Evolutionary conservation across 495 filamentous ascomycete genomes (phyloP), one percentile per base, ranked within the genome.

Genomic region (Annulohypoxylon moriforme): DNA sequence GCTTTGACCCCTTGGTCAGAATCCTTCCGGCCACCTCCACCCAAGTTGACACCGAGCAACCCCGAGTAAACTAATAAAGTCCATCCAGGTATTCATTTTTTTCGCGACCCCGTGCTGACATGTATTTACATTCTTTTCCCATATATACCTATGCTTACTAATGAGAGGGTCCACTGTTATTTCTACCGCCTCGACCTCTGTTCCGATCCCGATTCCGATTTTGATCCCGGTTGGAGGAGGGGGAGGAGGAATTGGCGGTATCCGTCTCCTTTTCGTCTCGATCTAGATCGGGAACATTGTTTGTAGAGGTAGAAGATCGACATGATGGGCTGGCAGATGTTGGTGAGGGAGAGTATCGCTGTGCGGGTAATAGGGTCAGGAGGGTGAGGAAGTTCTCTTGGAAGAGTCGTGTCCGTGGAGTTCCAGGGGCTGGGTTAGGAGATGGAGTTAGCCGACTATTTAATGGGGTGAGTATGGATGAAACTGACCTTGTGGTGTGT

Each of bases 321-420:
- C n/a, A n/a, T 0, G 40, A 44, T 44, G 40, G 16, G 2, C 16
- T 16, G 40, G 40, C n/a, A 5, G 40, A 44, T 20, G 40, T 44
- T 0, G 63, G 63, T 5, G 63, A 38, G 4, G 42, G 2, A 0
- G 50, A 16, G 11, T 67, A 63, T 14, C 50, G 22, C 22, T 63
- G 22, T 16, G 31, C n/a, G 1, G 69, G 63, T 0, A 67, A 50
- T 1, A 67, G 63, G 29, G 58, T 25, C 4, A 67, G 58, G 2
- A 63, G 49, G 3, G 55, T 18, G 2, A 52, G 50, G 57, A 72
- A 72, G 11, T 50, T 27, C 10, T 34, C 57, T 58, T 59, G 38
- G 56, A 64, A 72, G 4, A 14, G 58, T 34, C 6, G 31, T 20
- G 56, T 49, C 10, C 5, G 27, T 24, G 56, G 29, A 9, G 38